Base-by-base conservation (phyloP, 2,329 filamentous ascomycete genomes). In the Penicillium rolfsii region DNA sequence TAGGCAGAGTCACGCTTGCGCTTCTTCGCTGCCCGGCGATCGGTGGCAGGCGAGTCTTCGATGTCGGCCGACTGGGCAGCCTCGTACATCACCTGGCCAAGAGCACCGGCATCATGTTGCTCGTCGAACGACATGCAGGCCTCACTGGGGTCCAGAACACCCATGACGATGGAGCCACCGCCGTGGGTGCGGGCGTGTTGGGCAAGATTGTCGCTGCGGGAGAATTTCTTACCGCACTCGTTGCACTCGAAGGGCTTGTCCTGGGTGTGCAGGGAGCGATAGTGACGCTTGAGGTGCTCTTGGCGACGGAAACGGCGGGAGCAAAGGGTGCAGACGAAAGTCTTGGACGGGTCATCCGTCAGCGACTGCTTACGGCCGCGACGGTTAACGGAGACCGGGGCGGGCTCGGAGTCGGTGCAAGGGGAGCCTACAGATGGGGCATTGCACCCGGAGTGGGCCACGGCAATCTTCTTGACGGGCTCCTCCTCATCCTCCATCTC, bases 151-250 rank as follows among this genome's bases (percentile, higher is more conserved):
- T 94, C 91, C 53, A 96, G 84, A 53, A 97, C 85, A 72, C 91
- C 91, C 89, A 98, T 94, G 72, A 96, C 89, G 67, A 97, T 91
- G 63, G 93, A 91, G 64, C 93, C 92, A 61, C 89, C 90, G 59
- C 93, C 93, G 74, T 99, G 95, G 4, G 95, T 99, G 65, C 95
- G 88, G 66, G 95, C 89, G 76, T 99, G 95, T 81, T 99, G 95
- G 26, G 93, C 91, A 16, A 99, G 86, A 83, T 99, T 99, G 81
- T 99, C 95, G 70, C 91, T 96, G 71, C 95, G 90, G 22, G 94
- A 98, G 82, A 98, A 99, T 84, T 96, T 97, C 89, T 99, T 99
- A 71, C 95, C 94, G 74, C 95, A 99, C 81, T 99, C 94, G 67
- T 88, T 87, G 84, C 95, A 99, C 81, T 96, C 92, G 73, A 98